Conservation (phyloP, 805 yeast species). For the Scheffersomyces stipitis region DNA sequence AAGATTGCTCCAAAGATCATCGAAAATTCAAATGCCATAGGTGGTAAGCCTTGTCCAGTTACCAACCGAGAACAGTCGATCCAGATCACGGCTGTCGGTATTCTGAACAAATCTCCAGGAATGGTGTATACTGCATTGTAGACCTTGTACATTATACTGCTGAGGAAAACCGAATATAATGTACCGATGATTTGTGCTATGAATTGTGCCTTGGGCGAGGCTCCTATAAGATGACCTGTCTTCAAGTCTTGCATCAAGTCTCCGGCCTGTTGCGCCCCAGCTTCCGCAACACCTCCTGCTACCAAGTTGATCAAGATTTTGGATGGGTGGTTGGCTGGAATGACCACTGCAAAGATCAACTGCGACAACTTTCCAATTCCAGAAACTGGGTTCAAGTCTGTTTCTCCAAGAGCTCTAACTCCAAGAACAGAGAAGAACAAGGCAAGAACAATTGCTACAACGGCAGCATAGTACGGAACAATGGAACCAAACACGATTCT, state of each 20-base stretch:
- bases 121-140: conserved; percentile 82
- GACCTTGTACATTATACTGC: conserved; percentile 78
- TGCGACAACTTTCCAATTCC: conserved; percentile 96
- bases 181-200: conserved; percentile 89
- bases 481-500: conserved; percentile 65
- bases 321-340: conserved; percentile 75
- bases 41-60: conserved; percentile 88
- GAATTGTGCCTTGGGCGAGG: conserved; percentile 91
- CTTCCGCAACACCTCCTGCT: conserved; percentile 97
- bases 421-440: conserved; percentile 80
- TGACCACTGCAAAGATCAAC: conserved; percentile 75
- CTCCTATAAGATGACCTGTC: conserved; percentile 89
- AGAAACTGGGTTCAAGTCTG: conserved; percentile 94
- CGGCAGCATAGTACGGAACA: conserved; percentile 69
- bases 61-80: conserved; percentile 92
- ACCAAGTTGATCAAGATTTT: conserved; percentile 80
- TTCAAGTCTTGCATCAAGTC: conserved; percentile 96
- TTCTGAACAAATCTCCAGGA: conserved; percentile 77
- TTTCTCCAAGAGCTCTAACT: conserved; percentile 93
- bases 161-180: conserved; percentile 73
- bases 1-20: conserved; percentile 64
- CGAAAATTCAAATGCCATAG: conserved; percentile 63
- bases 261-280: conserved; percentile 99
- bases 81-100: conserved; percentile 97
- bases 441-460: conserved; percentile 71